Base-by-base conservation (phyloP, 176 grass and related monocot genomes). In the Juncus inflexus region DNA sequence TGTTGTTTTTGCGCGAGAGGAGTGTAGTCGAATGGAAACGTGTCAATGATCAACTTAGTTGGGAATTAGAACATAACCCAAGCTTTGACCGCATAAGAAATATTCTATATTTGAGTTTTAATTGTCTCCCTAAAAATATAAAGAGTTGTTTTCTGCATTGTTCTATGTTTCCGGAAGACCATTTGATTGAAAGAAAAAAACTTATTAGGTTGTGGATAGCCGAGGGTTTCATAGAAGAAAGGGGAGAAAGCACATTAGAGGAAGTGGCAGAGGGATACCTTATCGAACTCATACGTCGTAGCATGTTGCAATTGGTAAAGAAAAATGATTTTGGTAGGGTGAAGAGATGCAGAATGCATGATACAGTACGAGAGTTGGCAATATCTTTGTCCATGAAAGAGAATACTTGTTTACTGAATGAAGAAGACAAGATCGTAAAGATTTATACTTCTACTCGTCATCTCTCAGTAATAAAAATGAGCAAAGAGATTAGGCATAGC, bases 11-110 rank as follows among this genome's bases (percentile, higher is more conserved):
- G 4, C 69, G 74, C 0, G 40, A 61, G 63, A 70, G 35, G 1
- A 59, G 4, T 63, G 11, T 74, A 3, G 1, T 36, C 3, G 52
- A 61, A 70, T 94, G 89, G 84, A 72, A 63, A 37, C 76, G 76
- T 4, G 77, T 51, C 0, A 66, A 79, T 59, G 83, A 85, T 8
- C 84, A 87, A 41, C 62, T 88, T 19, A 59, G 12, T 3, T 77
- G 19, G 19, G 19, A 28, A 28, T 28, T 28, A 28, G 19, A 28
- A 28, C 19, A 28, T 28, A 28, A 28, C 19, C 19, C 19, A 28
- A 28, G 19, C 19, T 28, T 28, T 28, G 19, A 28, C 19, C 19
- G 19, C 19, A 28, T 28, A 28, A 28, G 19, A 28, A 28, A 28
- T 28, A 28, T 28, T 28, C 19, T 28, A 56, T 56, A 13, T 11